Evolutionary conservation across 2,329 filamentous ascomycete genomes (phyloP).

Genomic region (Aspergillus nomiae): DNA sequence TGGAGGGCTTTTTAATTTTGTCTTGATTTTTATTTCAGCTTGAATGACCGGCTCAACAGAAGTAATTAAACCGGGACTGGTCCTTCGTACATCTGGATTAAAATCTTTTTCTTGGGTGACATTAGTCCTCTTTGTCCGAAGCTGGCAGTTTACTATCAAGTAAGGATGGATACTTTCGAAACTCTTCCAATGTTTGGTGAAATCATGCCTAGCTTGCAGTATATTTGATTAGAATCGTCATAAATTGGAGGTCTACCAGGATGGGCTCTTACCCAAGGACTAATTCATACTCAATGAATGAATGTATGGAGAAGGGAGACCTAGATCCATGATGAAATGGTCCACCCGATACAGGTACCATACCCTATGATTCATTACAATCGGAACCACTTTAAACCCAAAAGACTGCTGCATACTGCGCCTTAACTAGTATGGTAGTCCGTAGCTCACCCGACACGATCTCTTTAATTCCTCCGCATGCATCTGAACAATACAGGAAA

Average conservation of each 20-base stretch:
- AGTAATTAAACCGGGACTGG: conserved; percentile 2
- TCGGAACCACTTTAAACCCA: conserved; percentile 13
- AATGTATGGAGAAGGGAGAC: neutral
- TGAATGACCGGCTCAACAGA: conserved; percentile 8
- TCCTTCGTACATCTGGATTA: conserved; percentile 18
- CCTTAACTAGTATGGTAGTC: conserved; percentile 8
- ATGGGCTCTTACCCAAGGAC: neutral
- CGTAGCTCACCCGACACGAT: conserved; percentile 22
- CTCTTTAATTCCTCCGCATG: conserved; percentile 22
- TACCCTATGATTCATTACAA: conserved; percentile 5
- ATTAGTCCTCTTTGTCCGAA: neutral
- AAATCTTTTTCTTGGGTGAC: neutral
- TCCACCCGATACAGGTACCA: conserved; percentile 11
- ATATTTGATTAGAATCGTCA: neutral
- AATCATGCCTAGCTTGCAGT: neutral
- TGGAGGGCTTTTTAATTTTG: conserved; percentile 1
- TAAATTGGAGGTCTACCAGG: neutral
- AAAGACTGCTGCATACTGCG: conserved; percentile 24
- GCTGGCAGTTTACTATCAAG: neutral
- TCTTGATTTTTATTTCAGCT: neutral
- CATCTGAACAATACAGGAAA: conserved; percentile 6
- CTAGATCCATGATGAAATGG: neutral
- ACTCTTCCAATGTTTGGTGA: neutral
- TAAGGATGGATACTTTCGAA: neutral
- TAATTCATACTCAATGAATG: neutral